Base-by-base conservation (phyloP, 495 filamentous ascomycete species). In the Trichoderma erinaceum region DNA sequence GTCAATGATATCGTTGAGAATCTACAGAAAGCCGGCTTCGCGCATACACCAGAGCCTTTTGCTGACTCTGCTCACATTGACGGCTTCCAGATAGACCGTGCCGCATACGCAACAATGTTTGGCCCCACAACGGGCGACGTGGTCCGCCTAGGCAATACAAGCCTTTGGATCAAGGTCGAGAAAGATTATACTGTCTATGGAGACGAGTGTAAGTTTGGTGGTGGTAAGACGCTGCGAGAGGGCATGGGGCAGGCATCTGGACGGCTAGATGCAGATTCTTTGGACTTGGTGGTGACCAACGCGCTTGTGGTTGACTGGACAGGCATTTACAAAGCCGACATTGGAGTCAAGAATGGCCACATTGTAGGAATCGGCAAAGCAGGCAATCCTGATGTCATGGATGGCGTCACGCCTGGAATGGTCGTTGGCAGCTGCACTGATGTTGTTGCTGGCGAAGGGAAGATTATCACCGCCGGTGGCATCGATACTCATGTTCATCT, bases 371-470 rank as follows among this genome's bases (percentile, higher is more conserved):
- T 99, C 71, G 95, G 95, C 43, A 98, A 98, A 78, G 92, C 94
- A 18, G 95, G 95, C 18, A 99, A 98, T 72, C 95, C 95, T 3
- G 96, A 99, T 79, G 85, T 96, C 44, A 99, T 98, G 96, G 88
- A 93, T 44, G 90, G 90, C 4, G 93, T 99, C 21, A 83, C 89
- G 70, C 80, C 84, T 3, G 82, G 86, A 50, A 86, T 99, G 86
- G 80, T 97, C 4, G 88, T 98, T 16, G 95, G 96, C 3, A 87
- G 88, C 43, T 92, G 92, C 68, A 99, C 95, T 0, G 95, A 99
- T 79, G 91, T 97, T n/a, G 89, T 99, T 75, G 93, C 95, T 12
- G 95, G 89, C 18, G 95, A 99, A 77, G 87, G 91, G 70, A 92
- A 92, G 80, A 98, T 99, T 68, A 76, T 99, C 29, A 99, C 95